Conservation (phyloP, 2,329 filamentous ascomycete genomes). For the Aspergillus sclerotialis region DNA sequence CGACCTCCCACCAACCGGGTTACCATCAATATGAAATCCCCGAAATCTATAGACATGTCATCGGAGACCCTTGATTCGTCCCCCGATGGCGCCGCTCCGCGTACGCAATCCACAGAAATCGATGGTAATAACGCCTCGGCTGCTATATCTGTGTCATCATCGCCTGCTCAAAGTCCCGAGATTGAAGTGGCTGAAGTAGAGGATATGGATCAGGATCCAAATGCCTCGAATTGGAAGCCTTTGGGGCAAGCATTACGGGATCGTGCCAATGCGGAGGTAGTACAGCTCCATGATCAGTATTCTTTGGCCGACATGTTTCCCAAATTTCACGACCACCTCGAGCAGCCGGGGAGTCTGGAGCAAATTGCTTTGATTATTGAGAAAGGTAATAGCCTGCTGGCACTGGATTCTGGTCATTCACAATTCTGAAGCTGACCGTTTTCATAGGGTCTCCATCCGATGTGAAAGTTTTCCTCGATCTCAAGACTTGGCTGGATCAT, state of each 20-base stretch:
- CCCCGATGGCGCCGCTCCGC: constrained; percentile 6
- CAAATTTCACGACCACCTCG: constrained; percentile 19
- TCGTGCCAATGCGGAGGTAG: constrained; percentile 22
- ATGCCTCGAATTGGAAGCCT: constrained; percentile 37
- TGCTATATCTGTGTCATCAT: constrained; percentile 37
- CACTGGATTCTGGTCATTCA: no score
- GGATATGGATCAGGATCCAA: constrained; percentile 43
- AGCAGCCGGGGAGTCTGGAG: constrained; percentile 26
- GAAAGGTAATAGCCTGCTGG: no score
- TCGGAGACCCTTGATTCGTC: constrained; percentile 8
- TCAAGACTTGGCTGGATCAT: constrained; percentile 38
- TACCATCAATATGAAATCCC: constrained; percentile 42
- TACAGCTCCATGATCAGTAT: constrained; percentile 27
- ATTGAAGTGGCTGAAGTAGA: constrained; percentile 45
- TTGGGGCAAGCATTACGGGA: constrained; percentile 29
- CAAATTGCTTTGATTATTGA: constrained; percentile 28
- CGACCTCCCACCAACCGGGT: constrained; percentile 37
- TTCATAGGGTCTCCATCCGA: constrained; percentile 26
- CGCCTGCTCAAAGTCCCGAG: constrained; percentile 38
- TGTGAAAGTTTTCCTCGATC: constrained; percentile 21
- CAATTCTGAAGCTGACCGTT: constrained; percentile 4
- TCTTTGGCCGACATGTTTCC: constrained; percentile 33
- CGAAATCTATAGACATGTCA: constrained; percentile 15
- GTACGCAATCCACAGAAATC: constrained; percentile 9
- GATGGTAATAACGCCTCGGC: constrained; percentile 16